Conservation (phyloP, 2,329 filamentous ascomycete genomes). For the Aspergillus arachidicola region DNA sequence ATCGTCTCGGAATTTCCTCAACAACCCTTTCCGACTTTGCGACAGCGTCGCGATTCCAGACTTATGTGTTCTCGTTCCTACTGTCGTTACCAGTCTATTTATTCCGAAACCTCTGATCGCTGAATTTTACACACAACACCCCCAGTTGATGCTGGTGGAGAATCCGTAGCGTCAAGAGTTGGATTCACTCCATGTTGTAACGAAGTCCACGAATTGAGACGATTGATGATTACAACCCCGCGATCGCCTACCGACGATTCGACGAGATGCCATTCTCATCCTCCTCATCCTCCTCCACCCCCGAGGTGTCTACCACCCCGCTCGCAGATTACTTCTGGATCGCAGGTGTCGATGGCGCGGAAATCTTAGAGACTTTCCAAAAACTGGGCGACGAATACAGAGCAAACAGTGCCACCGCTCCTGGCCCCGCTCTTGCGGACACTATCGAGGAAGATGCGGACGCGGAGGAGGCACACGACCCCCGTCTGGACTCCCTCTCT, state of each 20-base stretch:
- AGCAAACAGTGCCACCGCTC: constrained; percentile 36
- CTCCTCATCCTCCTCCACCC: constrained; percentile 24
- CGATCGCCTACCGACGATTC: constrained; percentile 18
- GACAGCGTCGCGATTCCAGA: constrained; percentile 24
- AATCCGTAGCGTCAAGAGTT: constrained; percentile 12
- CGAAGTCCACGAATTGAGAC: constrained; percentile 27
- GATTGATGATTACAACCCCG: constrained; percentile 27
- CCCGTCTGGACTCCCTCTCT: constrained; percentile 34
- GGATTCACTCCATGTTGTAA: constrained; percentile 24
- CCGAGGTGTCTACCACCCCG: constrained; percentile 53
- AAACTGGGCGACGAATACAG: constrained; percentile 47
- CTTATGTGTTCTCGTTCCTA: constrained; percentile 26
- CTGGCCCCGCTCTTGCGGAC: constrained; percentile 51
- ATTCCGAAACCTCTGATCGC: constrained; percentile 19
- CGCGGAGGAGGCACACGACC: constrained; percentile 54
- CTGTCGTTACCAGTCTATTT: constrained; percentile 12
- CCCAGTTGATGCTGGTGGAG: constrained; percentile 16
- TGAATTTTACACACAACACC: constrained; percentile 9
- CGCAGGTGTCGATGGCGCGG: constrained; percentile 50
- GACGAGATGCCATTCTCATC: constrained; percentile 35
- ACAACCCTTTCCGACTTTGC: constrained; percentile 14
- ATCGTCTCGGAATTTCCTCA: neutral
- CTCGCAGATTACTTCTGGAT: constrained; percentile 71
- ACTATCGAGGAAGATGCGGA: constrained; percentile 64
- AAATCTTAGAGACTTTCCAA: constrained; percentile 48